Evolutionary conservation across 345 rosid genomes (phyloP).

Genomic region (Atalantia buxifolia): DNA sequence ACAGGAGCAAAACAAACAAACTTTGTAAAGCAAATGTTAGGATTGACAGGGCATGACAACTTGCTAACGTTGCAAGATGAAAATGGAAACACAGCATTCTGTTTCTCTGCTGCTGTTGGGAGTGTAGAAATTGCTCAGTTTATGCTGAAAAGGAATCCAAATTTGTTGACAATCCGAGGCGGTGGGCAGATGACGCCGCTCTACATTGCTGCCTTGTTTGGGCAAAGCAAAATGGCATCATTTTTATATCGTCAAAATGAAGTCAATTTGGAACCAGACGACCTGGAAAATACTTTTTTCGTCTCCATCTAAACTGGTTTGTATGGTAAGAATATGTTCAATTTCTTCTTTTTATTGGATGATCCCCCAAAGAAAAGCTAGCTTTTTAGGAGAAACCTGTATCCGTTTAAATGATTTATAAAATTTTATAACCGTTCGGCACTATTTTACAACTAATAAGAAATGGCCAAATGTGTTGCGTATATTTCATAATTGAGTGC

Average conservation of each 20-base stretch:
- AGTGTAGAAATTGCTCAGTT: not conserved
- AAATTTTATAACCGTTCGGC: not conserved
- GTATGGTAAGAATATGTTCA: slow-evolving; percentile 1
- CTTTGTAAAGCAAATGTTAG: slow-evolving; percentile 21
- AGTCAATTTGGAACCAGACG: not conserved
- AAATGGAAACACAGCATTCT: not conserved
- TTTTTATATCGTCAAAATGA: not conserved
- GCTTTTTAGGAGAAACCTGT: too few species aligned
- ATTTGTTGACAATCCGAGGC: not conserved
- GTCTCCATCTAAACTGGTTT: not conserved
- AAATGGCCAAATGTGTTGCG: too few species aligned
- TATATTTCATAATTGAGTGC: too few species aligned
- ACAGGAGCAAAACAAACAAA: not conserved
- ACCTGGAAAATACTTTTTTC: not conserved
- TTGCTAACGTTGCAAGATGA: not conserved
- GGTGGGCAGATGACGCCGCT: not conserved
- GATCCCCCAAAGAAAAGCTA: too few species aligned
- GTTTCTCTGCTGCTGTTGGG: not conserved
- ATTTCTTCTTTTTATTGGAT: not conserved
- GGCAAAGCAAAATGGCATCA: not conserved
- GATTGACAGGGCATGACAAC: not conserved
- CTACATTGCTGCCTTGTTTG: not conserved
- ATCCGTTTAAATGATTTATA: not conserved
- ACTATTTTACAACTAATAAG: too few species aligned
- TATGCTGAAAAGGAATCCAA: too few species aligned